A percentile compares a stretch with the other conserved stretches of the same genome.
These are phyloP conservation scores for Lactarius akahatsu DNA, from an alignment of 768 basidiomycete species.

Conservation along the genomic window DNA sequence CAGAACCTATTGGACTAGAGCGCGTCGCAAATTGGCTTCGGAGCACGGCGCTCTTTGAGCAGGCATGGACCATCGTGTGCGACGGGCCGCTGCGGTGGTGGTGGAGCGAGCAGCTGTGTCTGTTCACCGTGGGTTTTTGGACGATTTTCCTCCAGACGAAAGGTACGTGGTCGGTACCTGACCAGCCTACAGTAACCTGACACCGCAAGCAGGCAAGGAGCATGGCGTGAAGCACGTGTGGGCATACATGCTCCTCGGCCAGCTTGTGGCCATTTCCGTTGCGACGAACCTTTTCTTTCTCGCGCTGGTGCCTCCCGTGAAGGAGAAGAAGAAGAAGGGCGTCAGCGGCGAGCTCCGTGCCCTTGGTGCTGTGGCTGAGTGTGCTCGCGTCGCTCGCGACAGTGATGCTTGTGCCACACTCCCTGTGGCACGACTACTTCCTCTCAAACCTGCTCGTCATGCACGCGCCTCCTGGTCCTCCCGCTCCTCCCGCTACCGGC, in stretches of 20 bases:
- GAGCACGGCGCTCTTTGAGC: conserved; percentile 57
- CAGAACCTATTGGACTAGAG: conserved; percentile 24
- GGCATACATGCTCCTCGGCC: conserved; percentile 73
- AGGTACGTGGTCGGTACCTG: conserved; percentile 41
- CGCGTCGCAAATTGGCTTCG: conserved; percentile 55
- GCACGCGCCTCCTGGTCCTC: conserved; percentile 54
- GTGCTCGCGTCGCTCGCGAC: conserved; percentile 48
- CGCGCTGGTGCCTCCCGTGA: conserved; percentile 36
- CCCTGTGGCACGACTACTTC: conserved; percentile 44
- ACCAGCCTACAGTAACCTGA: too few species aligned
- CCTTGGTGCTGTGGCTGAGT: conserved; percentile 41
- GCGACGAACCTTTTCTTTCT: conserved; percentile 63
- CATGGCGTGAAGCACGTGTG: conserved; percentile 49
- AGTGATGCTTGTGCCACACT: conserved; percentile 46
- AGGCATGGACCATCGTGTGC: conserved; percentile 48
- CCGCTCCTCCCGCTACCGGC: conserved; percentile 43
- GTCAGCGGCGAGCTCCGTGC: conserved; percentile 7
- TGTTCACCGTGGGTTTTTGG: conserved; percentile 59
- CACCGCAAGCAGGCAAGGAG: conserved; percentile 35
- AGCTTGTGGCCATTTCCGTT: conserved; percentile 68
- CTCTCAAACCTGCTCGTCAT: conserved; percentile 59
- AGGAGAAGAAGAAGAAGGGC: not conserved
- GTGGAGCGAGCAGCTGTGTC: conserved; percentile 67
- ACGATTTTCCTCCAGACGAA: conserved; percentile 51
- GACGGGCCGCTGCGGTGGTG: conserved; percentile 55